These are phyloP conservation scores for Fraxinus dipetala DNA, from an alignment of 305 asterid genomes.

Conservation along the genomic window DNA sequence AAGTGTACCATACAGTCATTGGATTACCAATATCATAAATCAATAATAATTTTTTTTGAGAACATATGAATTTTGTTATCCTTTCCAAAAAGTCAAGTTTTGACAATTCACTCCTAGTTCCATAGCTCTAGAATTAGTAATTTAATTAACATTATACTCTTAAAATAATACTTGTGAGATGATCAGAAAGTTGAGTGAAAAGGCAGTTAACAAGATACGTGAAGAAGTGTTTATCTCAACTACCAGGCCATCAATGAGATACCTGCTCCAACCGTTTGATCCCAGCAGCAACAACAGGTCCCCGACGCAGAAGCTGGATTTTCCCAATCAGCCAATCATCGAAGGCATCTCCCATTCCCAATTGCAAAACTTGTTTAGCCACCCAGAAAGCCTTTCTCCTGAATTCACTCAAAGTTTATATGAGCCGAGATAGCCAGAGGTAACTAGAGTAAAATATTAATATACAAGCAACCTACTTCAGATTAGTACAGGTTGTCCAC, in stretches of 20 bases:
- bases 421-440: slow-evolving; percentile 13
- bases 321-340: slow-evolving; percentile 98
- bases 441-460: slow-evolving; percentile 17
- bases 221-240: neutral
- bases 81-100: neutral
- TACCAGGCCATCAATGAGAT: slow-evolving; percentile 20
- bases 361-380: slow-evolving; percentile 89
- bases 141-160: neutral
- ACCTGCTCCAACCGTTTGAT: slow-evolving; percentile 87
- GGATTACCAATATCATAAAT: neutral
- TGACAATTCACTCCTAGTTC: neutral
- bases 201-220: slow-evolving; percentile 7
- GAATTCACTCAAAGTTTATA: slow-evolving; percentile 30
- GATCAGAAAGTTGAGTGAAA: slow-evolving; percentile 1
- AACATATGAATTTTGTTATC: neutral
- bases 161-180: neutral
- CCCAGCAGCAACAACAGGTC: slow-evolving; percentile 88
- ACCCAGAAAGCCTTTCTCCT: slow-evolving; percentile 99
- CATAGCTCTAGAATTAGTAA: neutral
- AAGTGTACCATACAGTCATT: neutral
- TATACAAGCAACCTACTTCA: slow-evolving; percentile 9
- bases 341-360: slow-evolving; percentile 99
- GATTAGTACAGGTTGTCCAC: slow-evolving; percentile 11
- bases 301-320: slow-evolving; percentile 80
- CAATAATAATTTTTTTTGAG: neutral